A percentile compares a stretch with the other conserved stretches of the same genome.
These are phyloP conservation scores for Closterium sp. DNA, from an alignment of 139 green algal genomes.

Conservation along the genomic window DNA sequence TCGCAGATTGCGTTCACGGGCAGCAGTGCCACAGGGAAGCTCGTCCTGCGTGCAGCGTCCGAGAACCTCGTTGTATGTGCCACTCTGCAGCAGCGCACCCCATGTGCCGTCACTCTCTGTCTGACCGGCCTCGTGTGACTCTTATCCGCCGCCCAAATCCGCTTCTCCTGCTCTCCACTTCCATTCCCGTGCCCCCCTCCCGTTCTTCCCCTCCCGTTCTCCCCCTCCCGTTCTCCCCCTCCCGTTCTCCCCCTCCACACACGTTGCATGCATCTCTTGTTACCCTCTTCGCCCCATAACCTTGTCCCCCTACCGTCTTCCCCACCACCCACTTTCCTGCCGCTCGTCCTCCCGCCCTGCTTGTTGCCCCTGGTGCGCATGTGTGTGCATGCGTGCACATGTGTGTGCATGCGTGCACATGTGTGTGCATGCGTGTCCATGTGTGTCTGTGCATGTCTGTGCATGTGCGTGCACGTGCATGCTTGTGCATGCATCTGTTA, in stretches of 20 bases:
- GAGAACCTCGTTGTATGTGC: conserved; percentile 53
- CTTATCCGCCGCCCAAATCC: background rate
- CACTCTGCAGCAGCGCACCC: background rate
- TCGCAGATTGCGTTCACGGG: conserved; percentile 79
- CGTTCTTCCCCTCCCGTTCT: too few relatives aligned
- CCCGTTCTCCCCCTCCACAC: too few relatives aligned
- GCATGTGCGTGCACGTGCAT: background rate
- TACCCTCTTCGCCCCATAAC: background rate
- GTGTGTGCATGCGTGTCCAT: background rate
- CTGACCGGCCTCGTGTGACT: background rate
- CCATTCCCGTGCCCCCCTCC: background rate
- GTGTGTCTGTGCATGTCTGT: background rate
- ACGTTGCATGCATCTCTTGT: background rate
- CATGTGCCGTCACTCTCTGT: background rate
- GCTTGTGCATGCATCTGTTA: background rate
- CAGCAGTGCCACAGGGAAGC: conserved; percentile 64
- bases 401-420: background rate
- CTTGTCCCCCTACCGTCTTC: background rate
- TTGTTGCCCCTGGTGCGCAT: background rate
- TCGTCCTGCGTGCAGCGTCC: conserved; percentile 67
- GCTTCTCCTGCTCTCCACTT: background rate
- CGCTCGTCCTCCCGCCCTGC: background rate
- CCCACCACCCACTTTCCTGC: background rate
- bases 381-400: background rate
- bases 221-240: too few relatives aligned